Conservation (phyloP, 2,329 filamentous ascomycete genomes). For the Zalaria obscura region DNA sequence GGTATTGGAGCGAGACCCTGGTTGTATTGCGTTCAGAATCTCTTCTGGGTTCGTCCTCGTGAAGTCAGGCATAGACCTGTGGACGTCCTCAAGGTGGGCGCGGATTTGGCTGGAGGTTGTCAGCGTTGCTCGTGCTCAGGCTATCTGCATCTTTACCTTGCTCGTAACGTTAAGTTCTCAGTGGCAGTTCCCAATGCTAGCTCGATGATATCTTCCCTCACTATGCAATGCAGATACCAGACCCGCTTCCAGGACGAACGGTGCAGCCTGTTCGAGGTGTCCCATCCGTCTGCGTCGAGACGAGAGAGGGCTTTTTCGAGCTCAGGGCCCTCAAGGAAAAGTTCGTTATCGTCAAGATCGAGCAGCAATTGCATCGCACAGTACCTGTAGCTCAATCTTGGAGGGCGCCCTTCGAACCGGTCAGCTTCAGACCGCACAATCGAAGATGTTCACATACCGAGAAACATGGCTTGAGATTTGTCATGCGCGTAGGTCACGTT, state of each 20-base stretch:
- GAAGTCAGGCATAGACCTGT: conserved; percentile 17
- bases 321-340: conserved; percentile 29
- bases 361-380: conserved; percentile 39
- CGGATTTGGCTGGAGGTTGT: conserved; percentile 14
- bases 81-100: conserved; percentile 24
- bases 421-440: not conserved
- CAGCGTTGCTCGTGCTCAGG: not conserved
- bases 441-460: conserved; percentile 8
- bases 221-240: conserved; percentile 31
- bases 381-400: conserved; percentile 28
- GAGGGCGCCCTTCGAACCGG: conserved; percentile 1
- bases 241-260: conserved; percentile 33
- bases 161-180: conserved; percentile 22
- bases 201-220: conserved; percentile 46
- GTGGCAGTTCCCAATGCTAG: conserved; percentile 33
- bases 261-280: conserved; percentile 28
- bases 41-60: conserved; percentile 16
- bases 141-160: conserved; percentile 13
- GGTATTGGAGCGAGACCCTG: not conserved
- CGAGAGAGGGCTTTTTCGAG: conserved; percentile 22
- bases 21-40: conserved; percentile 8
- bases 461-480: conserved; percentile 17
- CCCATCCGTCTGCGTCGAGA: conserved; percentile 40
- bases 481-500: conserved; percentile 18
- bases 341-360: conserved; percentile 37